Evolutionary conservation across 306 rosid species (phyloP).

Genomic region (Vicia sativa): DNA sequence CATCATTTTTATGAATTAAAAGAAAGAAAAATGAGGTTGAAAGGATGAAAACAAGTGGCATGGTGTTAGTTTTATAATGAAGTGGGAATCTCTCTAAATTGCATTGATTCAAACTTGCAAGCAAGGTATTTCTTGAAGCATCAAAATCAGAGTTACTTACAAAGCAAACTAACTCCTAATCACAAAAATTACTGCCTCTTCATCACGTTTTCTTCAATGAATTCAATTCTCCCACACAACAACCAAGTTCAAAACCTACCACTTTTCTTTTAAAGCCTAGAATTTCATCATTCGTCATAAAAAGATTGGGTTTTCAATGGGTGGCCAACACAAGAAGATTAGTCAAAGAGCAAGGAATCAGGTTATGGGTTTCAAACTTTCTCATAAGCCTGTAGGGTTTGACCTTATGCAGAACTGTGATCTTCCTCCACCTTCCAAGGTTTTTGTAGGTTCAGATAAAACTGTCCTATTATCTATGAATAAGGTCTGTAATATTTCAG

Average conservation of each 20-base stretch:
- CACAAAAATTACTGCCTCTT: slow-evolving; percentile 32
- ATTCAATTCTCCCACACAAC: slow-evolving; percentile 34
- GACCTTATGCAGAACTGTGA: slow-evolving; percentile 90
- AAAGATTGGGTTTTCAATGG: slow-evolving; percentile 41
- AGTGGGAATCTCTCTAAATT: slow-evolving; percentile 30
- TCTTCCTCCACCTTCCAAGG: slow-evolving; percentile 89
- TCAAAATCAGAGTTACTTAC: slow-evolving; percentile 40
- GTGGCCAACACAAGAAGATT: slow-evolving; percentile 35
- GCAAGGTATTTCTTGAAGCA: slow-evolving; percentile 47
- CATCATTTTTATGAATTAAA: neutral
- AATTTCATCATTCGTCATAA: slow-evolving; percentile 9
- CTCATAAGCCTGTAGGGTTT: slow-evolving; percentile 48
- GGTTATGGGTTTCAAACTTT: slow-evolving; percentile 49
- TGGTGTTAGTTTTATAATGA: slow-evolving; percentile 22
- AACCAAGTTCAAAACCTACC: slow-evolving; percentile 41
- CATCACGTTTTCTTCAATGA: slow-evolving; percentile 21
- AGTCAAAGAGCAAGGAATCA: slow-evolving; percentile 35
- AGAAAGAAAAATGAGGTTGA: neutral
- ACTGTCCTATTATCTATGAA: slow-evolving; percentile 54
- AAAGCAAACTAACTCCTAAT: slow-evolving; percentile 32
- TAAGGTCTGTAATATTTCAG: slow-evolving; percentile 36
- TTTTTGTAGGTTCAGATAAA: slow-evolving; percentile 56
- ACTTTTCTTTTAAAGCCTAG: slow-evolving; percentile 18
- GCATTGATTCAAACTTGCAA: slow-evolving; percentile 45
- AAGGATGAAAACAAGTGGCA: slow-evolving; percentile 5